Evolutionary conservation across 805 yeast genomes (phyloP).

Genomic region (Candida golubevii): DNA sequence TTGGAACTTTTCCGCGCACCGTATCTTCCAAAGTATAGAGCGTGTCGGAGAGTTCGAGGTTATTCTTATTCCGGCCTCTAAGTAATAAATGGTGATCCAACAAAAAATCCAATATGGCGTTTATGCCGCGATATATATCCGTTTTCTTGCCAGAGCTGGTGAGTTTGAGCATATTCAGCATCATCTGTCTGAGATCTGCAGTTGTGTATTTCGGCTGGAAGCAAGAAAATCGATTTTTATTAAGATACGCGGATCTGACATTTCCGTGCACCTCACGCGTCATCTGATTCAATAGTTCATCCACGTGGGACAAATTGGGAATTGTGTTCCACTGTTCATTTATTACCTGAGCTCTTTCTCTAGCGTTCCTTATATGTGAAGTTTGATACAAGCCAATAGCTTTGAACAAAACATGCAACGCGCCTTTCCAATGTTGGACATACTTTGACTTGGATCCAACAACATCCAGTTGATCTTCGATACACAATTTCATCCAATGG

Average conservation of each 20-base stretch:
- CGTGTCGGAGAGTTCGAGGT: slow-evolving; percentile 2
- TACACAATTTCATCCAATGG: no score
- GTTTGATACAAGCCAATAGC: neutral
- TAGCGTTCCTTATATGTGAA: neutral
- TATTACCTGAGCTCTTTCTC: neutral
- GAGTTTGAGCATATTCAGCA: neutral
- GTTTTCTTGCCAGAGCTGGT: neutral
- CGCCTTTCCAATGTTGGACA: neutral
- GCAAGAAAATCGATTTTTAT: neutral
- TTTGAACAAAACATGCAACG: neutral
- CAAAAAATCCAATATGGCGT: slow-evolving; percentile 4
- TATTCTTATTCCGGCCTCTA: slow-evolving; percentile 1
- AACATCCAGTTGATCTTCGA: no score
- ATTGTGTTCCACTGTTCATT: neutral
- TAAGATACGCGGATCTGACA: neutral
- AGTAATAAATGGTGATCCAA: slow-evolving; percentile 5
- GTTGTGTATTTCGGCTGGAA: neutral
- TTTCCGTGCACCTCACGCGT: neutral
- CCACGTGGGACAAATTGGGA: neutral
- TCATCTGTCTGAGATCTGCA: neutral
- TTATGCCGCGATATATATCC: slow-evolving; percentile 1
- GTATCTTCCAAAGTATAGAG: neutral
- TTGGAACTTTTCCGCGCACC: neutral
- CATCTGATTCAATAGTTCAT: neutral
- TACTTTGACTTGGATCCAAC: neutral